A percentile compares a stretch with the other conserved stretches of the same genome.
phyloP scores from a whole-genome alignment of 2,329 filamentous ascomycete species.

The Aspergillus niger region DNA sequence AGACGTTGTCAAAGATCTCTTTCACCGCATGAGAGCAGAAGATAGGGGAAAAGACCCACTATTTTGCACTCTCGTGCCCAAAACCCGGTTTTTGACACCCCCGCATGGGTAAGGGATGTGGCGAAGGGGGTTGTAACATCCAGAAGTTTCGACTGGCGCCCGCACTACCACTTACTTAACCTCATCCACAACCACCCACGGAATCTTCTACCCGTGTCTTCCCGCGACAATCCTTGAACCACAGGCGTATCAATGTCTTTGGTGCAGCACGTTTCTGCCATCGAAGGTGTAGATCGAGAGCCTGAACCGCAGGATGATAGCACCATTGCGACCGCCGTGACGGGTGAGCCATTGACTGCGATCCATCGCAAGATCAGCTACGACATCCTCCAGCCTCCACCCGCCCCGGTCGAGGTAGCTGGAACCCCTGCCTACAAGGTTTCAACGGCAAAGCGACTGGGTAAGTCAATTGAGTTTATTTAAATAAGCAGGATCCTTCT shows the following conservation, averaged over 20 bases:
- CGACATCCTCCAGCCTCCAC: constrained; percentile 49
- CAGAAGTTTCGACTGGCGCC: not conserved
- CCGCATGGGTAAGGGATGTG: not conserved
- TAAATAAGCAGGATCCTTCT: not conserved
- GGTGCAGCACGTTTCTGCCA: constrained; percentile 53
- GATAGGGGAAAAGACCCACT: not conserved
- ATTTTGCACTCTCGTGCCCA: not conserved
- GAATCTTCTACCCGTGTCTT: not conserved
- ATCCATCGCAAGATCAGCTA: constrained; percentile 34
- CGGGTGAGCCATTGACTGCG: constrained; percentile 12
- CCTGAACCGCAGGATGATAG: constrained; percentile 25
- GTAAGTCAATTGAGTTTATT: constrained; percentile 21
- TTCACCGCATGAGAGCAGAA: not conserved
- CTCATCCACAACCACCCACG: not conserved
- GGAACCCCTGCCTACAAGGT: constrained; percentile 55
- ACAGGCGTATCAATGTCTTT: constrained; percentile 47
- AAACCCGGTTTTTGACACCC: not conserved
- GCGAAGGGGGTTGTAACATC: not conserved
- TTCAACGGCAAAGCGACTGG: constrained; percentile 39
- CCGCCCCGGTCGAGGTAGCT: constrained; percentile 40
- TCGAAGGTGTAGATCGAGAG: constrained; percentile 53
- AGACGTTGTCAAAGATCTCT: not conserved
- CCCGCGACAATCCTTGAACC: not conserved
- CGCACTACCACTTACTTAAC: not conserved
- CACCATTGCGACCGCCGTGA: constrained; percentile 10